phyloP scores from a whole-genome alignment of 176 grass and related monocot species.

The Oryza rufipogon region DNA sequence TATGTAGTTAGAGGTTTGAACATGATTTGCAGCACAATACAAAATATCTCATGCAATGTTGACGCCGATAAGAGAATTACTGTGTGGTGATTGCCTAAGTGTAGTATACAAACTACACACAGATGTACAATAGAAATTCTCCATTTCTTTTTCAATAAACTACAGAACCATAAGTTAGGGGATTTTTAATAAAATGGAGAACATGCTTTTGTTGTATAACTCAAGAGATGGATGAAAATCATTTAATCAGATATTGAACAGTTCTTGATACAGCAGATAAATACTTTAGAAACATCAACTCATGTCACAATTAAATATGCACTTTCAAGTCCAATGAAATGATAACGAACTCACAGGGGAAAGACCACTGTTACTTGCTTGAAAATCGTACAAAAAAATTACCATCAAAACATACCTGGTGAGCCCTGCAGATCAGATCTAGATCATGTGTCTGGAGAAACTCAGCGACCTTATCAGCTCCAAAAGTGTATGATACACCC shows the following conservation, averaged over 20 bases:
- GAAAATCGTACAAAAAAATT: conserved; percentile 17
- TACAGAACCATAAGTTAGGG: neutral
- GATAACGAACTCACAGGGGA: neutral
- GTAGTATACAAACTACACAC: neutral
- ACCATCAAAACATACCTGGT: conserved; percentile 65
- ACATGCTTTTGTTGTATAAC: neutral
- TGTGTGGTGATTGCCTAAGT: neutral
- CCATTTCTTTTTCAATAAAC: neutral
- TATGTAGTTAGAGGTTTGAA: neutral
- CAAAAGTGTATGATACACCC: conserved; percentile 75
- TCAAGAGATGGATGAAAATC: neutral
- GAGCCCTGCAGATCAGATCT: conserved; percentile 74
- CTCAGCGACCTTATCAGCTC: conserved; percentile 60
- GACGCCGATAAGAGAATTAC: neutral
- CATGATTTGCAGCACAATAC: neutral
- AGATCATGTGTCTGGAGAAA: conserved; percentile 73
- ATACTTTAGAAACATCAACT: conserved; percentile 2
- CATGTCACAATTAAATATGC: neutral
- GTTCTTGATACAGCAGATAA: neutral
- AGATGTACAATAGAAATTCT: neutral
- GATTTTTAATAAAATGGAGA: neutral
- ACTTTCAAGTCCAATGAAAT: conserved; percentile 19
- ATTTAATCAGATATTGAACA: conserved; percentile 6
- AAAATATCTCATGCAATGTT: neutral
- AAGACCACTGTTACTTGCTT: conserved; percentile 23